A percentile compares a stretch with the other conserved stretches of the same genome.
phyloP scores from a whole-genome alignment of 305 asterid species.

The Fraxinus dipetala region DNA sequence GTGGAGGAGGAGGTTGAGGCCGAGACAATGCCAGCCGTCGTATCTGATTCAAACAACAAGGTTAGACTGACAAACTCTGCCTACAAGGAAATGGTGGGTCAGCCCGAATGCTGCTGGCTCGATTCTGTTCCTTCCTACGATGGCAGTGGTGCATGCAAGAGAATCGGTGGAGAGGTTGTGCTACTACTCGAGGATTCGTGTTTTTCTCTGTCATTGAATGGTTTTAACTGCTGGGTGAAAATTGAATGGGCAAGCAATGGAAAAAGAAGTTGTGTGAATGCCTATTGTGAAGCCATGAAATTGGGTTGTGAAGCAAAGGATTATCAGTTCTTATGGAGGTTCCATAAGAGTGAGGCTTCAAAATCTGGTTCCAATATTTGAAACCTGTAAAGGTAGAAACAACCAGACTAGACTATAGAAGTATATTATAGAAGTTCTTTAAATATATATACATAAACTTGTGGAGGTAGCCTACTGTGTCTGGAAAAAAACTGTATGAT shows the following conservation, averaged over 20 bases:
- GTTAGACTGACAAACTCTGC: conserved; percentile 74
- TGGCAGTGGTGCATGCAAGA: conserved; percentile 43
- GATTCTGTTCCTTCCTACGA: conserved; percentile 35
- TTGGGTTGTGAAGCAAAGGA: conserved; percentile 55
- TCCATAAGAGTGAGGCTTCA: conserved; percentile 25
- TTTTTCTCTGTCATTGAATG: conserved; percentile 30
- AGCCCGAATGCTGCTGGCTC: conserved; percentile 89
- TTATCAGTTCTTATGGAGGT: conserved; percentile 83
- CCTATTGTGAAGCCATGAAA: conserved; percentile 44
- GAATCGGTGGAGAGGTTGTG: conserved; percentile 78
- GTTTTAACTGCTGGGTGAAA: conserved; percentile 55
- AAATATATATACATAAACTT: background rate
- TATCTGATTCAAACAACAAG: conserved; percentile 62
- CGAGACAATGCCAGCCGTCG: conserved; percentile 51
- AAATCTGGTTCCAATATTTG: conserved; percentile 27
- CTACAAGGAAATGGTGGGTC: conserved; percentile 84
- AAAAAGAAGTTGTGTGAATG: conserved; percentile 43
- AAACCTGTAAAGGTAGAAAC: conserved; percentile 15
- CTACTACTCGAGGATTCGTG: conserved; percentile 40
- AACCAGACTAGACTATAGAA: background rate
- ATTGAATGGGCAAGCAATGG: conserved; percentile 74
- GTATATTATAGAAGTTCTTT: background rate
- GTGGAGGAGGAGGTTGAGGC: conserved; percentile 68
- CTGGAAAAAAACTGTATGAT: background rate
- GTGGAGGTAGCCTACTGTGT: background rate